Evolutionary conservation across 768 basidiomycete genomes (phyloP).

Genomic region (Megacollybia marginata): DNA sequence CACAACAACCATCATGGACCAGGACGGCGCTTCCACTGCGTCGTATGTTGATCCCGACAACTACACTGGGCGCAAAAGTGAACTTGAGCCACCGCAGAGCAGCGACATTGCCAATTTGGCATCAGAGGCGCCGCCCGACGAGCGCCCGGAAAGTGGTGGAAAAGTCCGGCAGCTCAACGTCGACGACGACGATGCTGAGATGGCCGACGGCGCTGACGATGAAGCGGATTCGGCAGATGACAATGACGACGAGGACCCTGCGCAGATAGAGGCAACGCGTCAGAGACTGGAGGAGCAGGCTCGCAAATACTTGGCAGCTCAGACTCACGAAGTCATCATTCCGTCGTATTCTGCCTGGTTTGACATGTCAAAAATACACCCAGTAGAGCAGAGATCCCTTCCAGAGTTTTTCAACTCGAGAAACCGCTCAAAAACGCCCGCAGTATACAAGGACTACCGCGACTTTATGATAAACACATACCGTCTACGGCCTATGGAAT

Average conservation of each 20-base stretch:
- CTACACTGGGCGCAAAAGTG: conserved; percentile 81
- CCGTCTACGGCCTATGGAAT: conserved; percentile 87
- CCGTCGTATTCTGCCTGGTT: conserved; percentile 99
- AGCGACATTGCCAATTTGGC: conserved; percentile 74
- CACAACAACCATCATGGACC: no score
- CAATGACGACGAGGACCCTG: conserved; percentile 80
- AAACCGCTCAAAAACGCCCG: conserved; percentile 91
- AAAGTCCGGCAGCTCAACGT: conserved; percentile 41
- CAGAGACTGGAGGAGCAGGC: conserved; percentile 79
- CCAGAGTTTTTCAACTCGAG: conserved; percentile 98
- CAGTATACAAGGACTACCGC: conserved; percentile 98
- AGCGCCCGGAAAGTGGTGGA: conserved; percentile 36
- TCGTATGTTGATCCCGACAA: conserved; percentile 70
- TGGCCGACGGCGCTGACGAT: conserved; percentile 74
- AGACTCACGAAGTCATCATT: conserved; percentile 95
- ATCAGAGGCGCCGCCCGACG: conserved; percentile 27
- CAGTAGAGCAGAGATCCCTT: conserved; percentile 84
- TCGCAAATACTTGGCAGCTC: conserved; percentile 90
- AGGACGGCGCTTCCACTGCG: conserved; percentile 17
- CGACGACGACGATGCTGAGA: conserved; percentile 62
- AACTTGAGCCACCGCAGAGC: conserved; percentile 76
- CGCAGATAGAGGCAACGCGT: conserved; percentile 75
- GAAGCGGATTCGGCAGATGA: conserved; percentile 75
- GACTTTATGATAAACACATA: conserved; percentile 99
- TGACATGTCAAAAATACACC: conserved; percentile 88